Base-by-base conservation (phyloP, 495 filamentous ascomycete genomes). In the Alectoria sarmentosa region DNA sequence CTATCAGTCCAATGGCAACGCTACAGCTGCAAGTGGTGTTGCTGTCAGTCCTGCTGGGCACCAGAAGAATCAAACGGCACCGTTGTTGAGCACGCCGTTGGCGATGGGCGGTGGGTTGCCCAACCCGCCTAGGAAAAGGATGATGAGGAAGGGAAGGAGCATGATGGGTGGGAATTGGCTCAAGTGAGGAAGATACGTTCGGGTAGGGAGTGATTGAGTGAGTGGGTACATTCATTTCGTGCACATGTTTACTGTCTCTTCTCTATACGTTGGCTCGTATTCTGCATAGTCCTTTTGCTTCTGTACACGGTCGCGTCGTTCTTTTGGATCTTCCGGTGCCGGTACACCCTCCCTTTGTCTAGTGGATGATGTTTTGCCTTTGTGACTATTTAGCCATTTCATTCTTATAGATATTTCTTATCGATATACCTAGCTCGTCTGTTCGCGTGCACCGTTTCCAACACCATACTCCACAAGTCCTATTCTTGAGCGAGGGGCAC, bases 1-100 rank as follows among this genome's bases (percentile, higher is more conserved):
- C 21, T 90, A 86, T 60, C 59, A 67, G 21, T 54, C 61, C 32
- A 21, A 15, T n/a, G 36, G 59, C 34, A 10, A 14, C 34, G 34
- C 30, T 38, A 30, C 41, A 32, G 30, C 38, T 17, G 52, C 14
- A 54, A 54, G 49, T 19, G 0, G 17, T 30, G 61, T 49, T 19
- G 49, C 15, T 0, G 61, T 59, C 10, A 36, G 41, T 58, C 39
- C 55, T 32, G 56, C 44, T 1, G 56, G 13, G 49, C 49, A 54
- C 32, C 49, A 32, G 28, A 54, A 19, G 26, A 30, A 30, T 19
- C 13, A 54, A 28, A 32, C 49, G 28, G 26, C 49, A 28, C 49
- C 49, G 7, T 14, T 54, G 15, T 32, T 54, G 49, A 54, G 13
- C 49, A 8, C 49, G 26, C 49, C 49, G 26, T 13, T 54, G 30